Evolutionary conservation across 805 yeast genomes (phyloP).

Genomic region (Starmera dryadoides): DNA sequence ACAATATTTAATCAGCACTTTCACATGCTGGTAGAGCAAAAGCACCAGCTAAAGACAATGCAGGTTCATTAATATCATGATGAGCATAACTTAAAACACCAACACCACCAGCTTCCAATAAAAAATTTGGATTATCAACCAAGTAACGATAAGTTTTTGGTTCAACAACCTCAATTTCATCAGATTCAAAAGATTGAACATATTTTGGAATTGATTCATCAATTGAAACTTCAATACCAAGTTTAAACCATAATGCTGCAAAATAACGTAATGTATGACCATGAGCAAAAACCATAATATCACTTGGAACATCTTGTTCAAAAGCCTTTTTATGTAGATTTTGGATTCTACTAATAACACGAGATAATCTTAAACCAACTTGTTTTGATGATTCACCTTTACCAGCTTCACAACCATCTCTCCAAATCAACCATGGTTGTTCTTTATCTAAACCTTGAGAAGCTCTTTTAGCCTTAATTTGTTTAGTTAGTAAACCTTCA

Average conservation of each 20-base stretch:
- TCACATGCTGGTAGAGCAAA: constrained; percentile 67
- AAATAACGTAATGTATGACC: constrained; percentile 90
- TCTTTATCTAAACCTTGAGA: constrained; percentile 48
- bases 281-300: constrained; percentile 81
- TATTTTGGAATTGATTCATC: constrained; percentile 8
- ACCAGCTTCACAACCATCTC: constrained; percentile 90
- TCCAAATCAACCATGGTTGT: constrained; percentile 74
- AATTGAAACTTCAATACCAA: constrained; percentile 21
- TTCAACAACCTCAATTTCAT: constrained; percentile 26
- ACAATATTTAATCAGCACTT: constrained; percentile 1
- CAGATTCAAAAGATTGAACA: constrained; percentile 12
- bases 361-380: constrained; percentile 66
- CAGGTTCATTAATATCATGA: constrained; percentile 79
- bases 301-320: constrained; percentile 47
- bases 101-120: constrained; percentile 92
- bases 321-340: constrained; percentile 49
- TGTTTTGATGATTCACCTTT: constrained; percentile 70
- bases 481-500: constrained; percentile 70
- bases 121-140: constrained; percentile 62
- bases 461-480: constrained; percentile 56
- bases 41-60: constrained; percentile 77
- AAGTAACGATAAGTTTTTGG: constrained; percentile 26
- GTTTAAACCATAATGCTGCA: constrained; percentile 76
- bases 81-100: constrained; percentile 91
- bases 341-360: constrained; percentile 58